Evolutionary conservation across 768 basidiomycete species (phyloP).

Genomic region (Rhodocollybia butyracea): DNA sequence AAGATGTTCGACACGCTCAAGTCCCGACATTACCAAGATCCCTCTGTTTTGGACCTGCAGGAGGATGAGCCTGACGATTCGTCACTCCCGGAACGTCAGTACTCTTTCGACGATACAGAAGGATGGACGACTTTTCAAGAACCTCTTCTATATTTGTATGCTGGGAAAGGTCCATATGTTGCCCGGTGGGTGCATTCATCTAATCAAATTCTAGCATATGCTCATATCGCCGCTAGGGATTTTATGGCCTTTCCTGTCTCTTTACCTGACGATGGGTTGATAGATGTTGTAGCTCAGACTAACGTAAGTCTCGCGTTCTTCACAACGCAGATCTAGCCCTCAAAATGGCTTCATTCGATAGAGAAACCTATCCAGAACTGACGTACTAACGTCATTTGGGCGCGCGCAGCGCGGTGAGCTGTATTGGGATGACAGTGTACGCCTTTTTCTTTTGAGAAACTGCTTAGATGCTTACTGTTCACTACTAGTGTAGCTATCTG

Average conservation of each 20-base stretch:
- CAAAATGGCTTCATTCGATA: background rate
- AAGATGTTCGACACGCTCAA: constrained; percentile 59
- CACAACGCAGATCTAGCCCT: background rate
- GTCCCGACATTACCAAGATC: constrained; percentile 30
- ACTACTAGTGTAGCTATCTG: too few species aligned
- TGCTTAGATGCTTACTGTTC: too few species aligned
- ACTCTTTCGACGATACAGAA: constrained; percentile 41
- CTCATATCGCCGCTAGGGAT: constrained; percentile 36
- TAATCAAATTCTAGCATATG: background rate
- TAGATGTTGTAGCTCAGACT: constrained; percentile 69
- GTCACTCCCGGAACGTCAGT: constrained; percentile 44
- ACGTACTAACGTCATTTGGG: background rate
- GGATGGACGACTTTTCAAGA: constrained; percentile 73
- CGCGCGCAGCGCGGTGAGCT: constrained; percentile 16
- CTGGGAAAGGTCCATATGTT: constrained; percentile 79
- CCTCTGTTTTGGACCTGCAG: constrained; percentile 10
- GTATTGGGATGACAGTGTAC: constrained; percentile 10
- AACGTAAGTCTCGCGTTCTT: constrained; percentile 38
- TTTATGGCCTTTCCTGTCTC: constrained; percentile 85
- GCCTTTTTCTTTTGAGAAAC: too few species aligned
- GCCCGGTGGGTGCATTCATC: constrained; percentile 40
- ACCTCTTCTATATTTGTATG: constrained; percentile 67
- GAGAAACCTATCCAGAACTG: constrained; percentile 1
- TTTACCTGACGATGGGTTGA: constrained; percentile 71
- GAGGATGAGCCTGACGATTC: constrained; percentile 14